Evolutionary conservation across 2,329 filamentous ascomycete species (phyloP).

Genomic region (Bisporella sp.): DNA sequence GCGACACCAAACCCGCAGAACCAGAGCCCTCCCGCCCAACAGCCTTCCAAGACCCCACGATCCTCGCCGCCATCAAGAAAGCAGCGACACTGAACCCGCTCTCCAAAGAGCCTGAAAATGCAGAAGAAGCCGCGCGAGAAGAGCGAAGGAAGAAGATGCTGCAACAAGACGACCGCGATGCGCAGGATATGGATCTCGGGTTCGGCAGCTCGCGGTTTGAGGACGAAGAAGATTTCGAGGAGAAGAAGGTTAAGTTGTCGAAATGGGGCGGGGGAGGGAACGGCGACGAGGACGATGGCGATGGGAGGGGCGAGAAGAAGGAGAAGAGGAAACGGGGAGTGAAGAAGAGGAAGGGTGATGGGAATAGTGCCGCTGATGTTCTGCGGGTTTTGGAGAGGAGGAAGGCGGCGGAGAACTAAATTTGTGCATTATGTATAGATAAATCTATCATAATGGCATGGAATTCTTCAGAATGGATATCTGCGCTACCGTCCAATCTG

Average conservation of each 20-base stretch:
- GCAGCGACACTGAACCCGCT: slow-evolving; percentile 59
- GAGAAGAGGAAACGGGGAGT: slow-evolving; percentile 61
- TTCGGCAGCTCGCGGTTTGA: slow-evolving; percentile 85
- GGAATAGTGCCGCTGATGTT: slow-evolving; percentile 73
- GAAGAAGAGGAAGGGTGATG: slow-evolving; percentile 73
- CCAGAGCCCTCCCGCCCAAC: slow-evolving; percentile 32
- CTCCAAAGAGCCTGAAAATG: slow-evolving; percentile 31
- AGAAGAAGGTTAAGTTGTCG: slow-evolving; percentile 58
- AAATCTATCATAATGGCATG: too few relatives aligned
- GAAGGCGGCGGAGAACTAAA: slow-evolving; percentile 9
- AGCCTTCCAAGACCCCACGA: slow-evolving; percentile 61
- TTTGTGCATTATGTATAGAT: too few relatives aligned
- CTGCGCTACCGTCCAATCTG: too few relatives aligned
- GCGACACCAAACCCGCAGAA: slow-evolving; percentile 44
- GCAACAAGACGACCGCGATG: slow-evolving; percentile 66
- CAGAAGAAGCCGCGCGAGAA: slow-evolving; percentile 49
- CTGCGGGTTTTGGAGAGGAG: slow-evolving; percentile 63
- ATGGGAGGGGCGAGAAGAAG: slow-evolving; percentile 37
- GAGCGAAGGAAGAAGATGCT: slow-evolving; percentile 70
- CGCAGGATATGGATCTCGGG: slow-evolving; percentile 88
- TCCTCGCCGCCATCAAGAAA: slow-evolving; percentile 79
- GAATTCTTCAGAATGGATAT: too few relatives aligned
- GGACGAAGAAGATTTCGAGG: slow-evolving; percentile 78
- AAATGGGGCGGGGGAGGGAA: slow-evolving; percentile 54
- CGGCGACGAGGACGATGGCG: slow-evolving; percentile 33